Evolutionary conservation across 106 monocot genomes (phyloP), one percentile per base, ranked within the genome.

Genomic region (Dendrobium huoshanense): DNA sequence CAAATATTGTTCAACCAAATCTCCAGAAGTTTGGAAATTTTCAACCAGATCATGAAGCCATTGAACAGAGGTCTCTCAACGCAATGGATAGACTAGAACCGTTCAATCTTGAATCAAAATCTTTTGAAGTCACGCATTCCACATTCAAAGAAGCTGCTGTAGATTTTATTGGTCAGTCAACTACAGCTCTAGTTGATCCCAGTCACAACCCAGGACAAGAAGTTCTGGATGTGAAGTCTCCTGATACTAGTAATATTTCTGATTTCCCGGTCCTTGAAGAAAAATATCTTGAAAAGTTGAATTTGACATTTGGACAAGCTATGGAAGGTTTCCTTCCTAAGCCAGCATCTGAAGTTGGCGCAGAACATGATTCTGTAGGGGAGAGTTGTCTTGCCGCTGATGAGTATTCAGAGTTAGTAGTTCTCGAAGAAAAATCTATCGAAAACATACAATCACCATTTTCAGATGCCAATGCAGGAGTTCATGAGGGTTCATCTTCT

Each of bases 281-380:
- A 79, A 86, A 81, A 73, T 85, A 85, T 33, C 8, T 88, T 5
- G 90, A 88, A 25, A 87, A 88, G 61, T 72, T 84, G 45, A 64
- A 84, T 77, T 54, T 79, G 20, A 77, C 84, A 55, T 79, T 85
- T 2, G 80, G 84, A 73, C 73, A 84, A 77, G 33, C 77, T 13
- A 42, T 45, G 10, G 79, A 84, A 83, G 76, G 13, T 51, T 40
- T 20, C 55, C 15, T 7, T 72, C 44, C 75, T 9, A 77, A 56
- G 31, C 54, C 78, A 42, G 19, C 17, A 10, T 41, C 74, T 78
- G 58, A 67, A 64, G 85, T 81, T 43, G 24, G 70, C 55, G 80
- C 49, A 58, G 18, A 44, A 18, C 25, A 55, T n/a, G 42, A 11
- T 27, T 1, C 72, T 4, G 41, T 40, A 67, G 41, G 17, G 33